phyloP scores from a whole-genome alignment of 768 basidiomycete species.

The Boletus rex-veris region DNA sequence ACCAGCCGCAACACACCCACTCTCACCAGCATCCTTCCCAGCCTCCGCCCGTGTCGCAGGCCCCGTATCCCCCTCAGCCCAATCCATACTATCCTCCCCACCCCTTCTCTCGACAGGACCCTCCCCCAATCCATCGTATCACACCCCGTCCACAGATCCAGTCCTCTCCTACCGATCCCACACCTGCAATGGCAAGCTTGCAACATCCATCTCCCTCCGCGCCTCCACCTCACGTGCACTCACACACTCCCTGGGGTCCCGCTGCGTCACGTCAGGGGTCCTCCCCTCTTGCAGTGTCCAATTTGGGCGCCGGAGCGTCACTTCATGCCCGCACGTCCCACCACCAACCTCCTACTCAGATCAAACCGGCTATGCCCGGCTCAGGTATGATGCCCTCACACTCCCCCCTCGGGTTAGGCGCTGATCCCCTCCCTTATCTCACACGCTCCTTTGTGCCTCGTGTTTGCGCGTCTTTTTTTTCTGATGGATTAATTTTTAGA shows the following conservation, averaged over 20 bases:
- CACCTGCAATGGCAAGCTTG: conserved; percentile 32
- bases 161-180: conserved; percentile 24
- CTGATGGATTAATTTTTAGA: conserved; percentile 11
- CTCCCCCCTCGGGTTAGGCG: neutral
- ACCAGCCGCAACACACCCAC: conserved; percentile 27
- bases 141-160: conserved; percentile 33
- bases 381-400: conserved; percentile 19
- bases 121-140: conserved; percentile 25
- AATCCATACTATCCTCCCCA: conserved; percentile 17
- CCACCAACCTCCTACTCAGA: conserved; percentile 26
- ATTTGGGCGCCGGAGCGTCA: conserved; percentile 22
- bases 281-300: conserved; percentile 26
- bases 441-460: neutral
- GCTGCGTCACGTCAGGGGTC: conserved; percentile 30
- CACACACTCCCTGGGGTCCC: conserved; percentile 33
- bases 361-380: conserved; percentile 34
- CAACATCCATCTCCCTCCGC: conserved; percentile 30
- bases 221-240: conserved; percentile 31
- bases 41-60: conserved; percentile 13
- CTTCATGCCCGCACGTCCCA: conserved; percentile 27
- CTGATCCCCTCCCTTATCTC: conserved; percentile 8
- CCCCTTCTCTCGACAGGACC: conserved; percentile 18
- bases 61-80: conserved; percentile 26
- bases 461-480: conserved; percentile 11
- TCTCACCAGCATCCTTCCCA: conserved; percentile 13